Percentiles rank a stretch among this genome's conserved stretches.
Conservation (phyloP, 306 rosid species). For the Prinsepia uniflora region DNA sequence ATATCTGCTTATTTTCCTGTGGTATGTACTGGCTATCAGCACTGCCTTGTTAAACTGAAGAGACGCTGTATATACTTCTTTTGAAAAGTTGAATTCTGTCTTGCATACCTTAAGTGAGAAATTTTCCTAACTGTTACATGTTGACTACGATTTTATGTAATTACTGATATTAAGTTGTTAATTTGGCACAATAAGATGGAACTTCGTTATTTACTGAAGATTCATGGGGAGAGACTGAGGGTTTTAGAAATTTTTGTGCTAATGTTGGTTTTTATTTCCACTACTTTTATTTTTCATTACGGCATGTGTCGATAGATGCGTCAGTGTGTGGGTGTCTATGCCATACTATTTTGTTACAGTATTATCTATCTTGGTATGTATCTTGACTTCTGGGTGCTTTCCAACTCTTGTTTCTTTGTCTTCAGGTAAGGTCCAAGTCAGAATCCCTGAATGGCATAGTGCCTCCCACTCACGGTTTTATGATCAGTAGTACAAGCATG, state of each 20-base stretch:
- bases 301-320: not conserved
- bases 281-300: not conserved
- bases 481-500: conserved; percentile 93
- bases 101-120: conserved; percentile 11
- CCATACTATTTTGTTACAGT: not conserved
- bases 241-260: not conserved
- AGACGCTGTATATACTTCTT: conserved; percentile 20
- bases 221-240: not conserved
- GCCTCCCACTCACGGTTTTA: conserved; percentile 95
- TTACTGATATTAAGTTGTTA: not conserved
- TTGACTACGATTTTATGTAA: not conserved
- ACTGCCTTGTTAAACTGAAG: conserved; percentile 18
- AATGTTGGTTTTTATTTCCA: not conserved
- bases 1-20: conserved; percentile 10
- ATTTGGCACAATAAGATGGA: not conserved
- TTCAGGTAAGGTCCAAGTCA: conserved; percentile 74
- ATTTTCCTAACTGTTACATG: conserved; percentile 18
- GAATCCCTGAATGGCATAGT: conserved; percentile 87
- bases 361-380: conserved; percentile 1
- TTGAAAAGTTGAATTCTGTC: conserved; percentile 5
- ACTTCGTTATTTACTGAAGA: not conserved
- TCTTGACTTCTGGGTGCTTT: conserved; percentile 12
- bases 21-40: conserved; percentile 6
- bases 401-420: conserved; percentile 24
- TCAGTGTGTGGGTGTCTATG: not conserved